phyloP scores from a whole-genome alignment of 176 grass and related monocot species.

The Cenchrus fungigraminus region DNA sequence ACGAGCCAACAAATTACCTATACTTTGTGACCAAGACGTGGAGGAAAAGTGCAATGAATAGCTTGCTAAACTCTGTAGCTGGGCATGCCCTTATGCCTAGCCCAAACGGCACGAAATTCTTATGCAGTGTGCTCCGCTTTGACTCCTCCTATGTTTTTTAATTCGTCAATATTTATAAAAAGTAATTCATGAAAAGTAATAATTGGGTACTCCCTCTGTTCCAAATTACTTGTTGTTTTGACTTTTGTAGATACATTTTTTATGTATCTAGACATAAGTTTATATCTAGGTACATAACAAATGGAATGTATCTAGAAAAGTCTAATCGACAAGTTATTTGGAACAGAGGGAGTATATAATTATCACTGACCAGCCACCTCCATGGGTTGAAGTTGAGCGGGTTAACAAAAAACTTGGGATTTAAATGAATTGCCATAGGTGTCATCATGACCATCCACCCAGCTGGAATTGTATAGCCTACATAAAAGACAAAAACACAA shows the following conservation, averaged over 20 bases:
- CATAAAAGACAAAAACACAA: too few relatives aligned
- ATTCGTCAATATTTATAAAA: too few relatives aligned
- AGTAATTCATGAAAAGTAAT: too few relatives aligned
- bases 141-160: constrained; percentile 1
- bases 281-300: too few relatives aligned
- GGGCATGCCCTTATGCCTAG: constrained; percentile 27
- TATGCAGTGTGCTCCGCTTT: neutral
- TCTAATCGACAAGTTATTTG: too few relatives aligned
- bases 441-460: constrained; percentile 23
- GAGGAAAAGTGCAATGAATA: constrained; percentile 39
- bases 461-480: constrained; percentile 14
- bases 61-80: constrained; percentile 33
- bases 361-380: constrained; percentile 24
- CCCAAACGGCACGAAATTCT: constrained; percentile 45
- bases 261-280: too few relatives aligned
- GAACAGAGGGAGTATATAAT: too few relatives aligned
- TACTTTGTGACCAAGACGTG: constrained; percentile 37
- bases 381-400: constrained; percentile 23
- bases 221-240: too few relatives aligned
- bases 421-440: constrained; percentile 23
- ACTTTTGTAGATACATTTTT: too few relatives aligned
- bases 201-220: too few relatives aligned
- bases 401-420: neutral
- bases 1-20: neutral
- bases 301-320: too few relatives aligned